Base-by-base conservation (phyloP, 2,329 filamentous ascomycete species). In the Colletotrichum sublineola region DNA sequence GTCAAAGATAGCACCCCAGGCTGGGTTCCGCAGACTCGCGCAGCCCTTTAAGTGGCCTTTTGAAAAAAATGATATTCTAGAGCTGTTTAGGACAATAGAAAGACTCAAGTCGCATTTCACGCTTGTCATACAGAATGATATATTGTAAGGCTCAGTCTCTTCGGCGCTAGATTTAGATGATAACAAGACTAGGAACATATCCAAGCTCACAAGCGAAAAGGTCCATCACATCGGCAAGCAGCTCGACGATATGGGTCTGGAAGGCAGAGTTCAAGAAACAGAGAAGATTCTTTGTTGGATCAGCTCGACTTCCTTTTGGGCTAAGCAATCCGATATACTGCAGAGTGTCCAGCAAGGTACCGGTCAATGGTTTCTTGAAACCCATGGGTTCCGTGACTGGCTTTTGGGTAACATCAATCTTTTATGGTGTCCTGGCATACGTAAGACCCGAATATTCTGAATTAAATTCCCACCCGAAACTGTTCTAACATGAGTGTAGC, bases 71-170 rank as follows among this genome's bases (percentile, higher is more conserved):
- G 62, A 64, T 6, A 48, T 64, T 4, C 4, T 40, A 14, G 62
- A 64, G 62, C 42, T 64, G 12, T 40, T 64, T 18, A 46, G 33
- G n/a, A 15, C 42, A 24, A 50, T 55, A 40, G 62, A 64, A 11
- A 53, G 62, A 20, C 31, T 64, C 24, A 64, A 64, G 62, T 38
- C 62, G 8, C 42, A 52, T 31, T 64, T 64, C 44, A 31, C n/a
- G 33, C 46, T 64, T 24, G 62, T 64, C 29, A 20, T 64, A 20
- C 62, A 64, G 18, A 64, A 64, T 40, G 46, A 64, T 20, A 46
- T 64, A 48, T 20, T 36, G 56, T 33, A 42, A 20, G 31, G 5
- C 24, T 36, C 18, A n/a, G 42, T 24, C 24, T 15, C 8, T 64
- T 15, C 24, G 20, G 46, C 18, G 20, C 46, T 18, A n/a, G 46